A percentile compares a stretch with the other conserved stretches of the same genome.
Conservation (phyloP, 2,329 filamentous ascomycete genomes). For the Daldinia sp. region DNA sequence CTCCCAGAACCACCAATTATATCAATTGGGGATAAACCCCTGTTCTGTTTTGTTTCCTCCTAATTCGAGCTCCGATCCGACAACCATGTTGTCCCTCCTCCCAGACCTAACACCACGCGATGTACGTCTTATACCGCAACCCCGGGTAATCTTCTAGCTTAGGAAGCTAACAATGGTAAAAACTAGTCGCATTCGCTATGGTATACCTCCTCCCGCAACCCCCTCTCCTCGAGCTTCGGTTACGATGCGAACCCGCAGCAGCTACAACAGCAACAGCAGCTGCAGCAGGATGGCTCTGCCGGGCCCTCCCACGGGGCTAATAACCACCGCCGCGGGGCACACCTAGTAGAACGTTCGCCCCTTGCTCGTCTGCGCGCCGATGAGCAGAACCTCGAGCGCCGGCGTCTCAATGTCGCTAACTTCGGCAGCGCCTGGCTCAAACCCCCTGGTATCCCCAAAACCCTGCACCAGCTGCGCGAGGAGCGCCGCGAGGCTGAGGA, state of each 20-base stretch:
- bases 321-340: constrained; percentile 43
- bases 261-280: constrained; percentile 40
- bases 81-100: constrained; percentile 67
- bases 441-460: constrained; percentile 87
- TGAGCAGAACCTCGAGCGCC: constrained; percentile 77
- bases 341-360: constrained; percentile 63
- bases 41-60: constrained; percentile 3
- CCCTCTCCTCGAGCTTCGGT: constrained; percentile 47
- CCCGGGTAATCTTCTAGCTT: neutral
- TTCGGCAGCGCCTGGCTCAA: constrained; percentile 92
- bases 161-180: constrained; percentile 33
- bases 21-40: neutral
- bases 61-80: constrained; percentile 5
- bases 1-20: constrained; percentile 10
- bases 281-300: constrained; percentile 40
- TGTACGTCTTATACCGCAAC: constrained; percentile 57
- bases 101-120: constrained; percentile 75
- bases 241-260: constrained; percentile 32
- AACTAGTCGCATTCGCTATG: constrained; percentile 75
- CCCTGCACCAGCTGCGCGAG: constrained; percentile 87
- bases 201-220: constrained; percentile 72
- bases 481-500: constrained; percentile 90
- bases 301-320: constrained; percentile 45
- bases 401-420: constrained; percentile 82
- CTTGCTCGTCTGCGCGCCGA: constrained; percentile 77